These are phyloP conservation scores for Aureobasidium subglaciale DNA, from an alignment of 2,329 filamentous ascomycete genomes.

Conservation along the genomic window DNA sequence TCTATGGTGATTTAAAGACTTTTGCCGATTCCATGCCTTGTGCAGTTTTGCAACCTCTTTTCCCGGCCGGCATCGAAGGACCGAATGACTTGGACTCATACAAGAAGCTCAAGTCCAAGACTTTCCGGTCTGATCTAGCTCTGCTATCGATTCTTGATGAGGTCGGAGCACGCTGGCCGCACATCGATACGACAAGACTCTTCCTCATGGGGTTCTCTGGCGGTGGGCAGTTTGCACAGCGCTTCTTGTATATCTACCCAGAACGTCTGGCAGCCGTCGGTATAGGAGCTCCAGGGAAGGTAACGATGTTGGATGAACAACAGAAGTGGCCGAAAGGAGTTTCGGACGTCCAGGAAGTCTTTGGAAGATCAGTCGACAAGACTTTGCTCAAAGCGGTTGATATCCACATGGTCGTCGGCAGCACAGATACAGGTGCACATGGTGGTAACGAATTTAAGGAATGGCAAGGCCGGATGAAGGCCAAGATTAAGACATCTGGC, in stretches of 20 bases:
- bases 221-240: conserved; percentile 6
- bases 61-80: not conserved
- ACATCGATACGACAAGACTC: not conserved
- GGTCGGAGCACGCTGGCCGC: not conserved
- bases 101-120: conserved; percentile 6
- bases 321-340: conserved; percentile 1
- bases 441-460: not conserved
- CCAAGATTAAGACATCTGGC: not conserved
- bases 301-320: not conserved
- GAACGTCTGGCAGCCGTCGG: not conserved
- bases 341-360: not conserved
- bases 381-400: not conserved
- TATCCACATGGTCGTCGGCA: conserved; percentile 4
- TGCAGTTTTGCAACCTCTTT: conserved; percentile 4
- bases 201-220: conserved; percentile 11
- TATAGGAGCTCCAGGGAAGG: conserved; percentile 6
- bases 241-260: not conserved
- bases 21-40: conserved; percentile 4
- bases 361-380: not conserved
- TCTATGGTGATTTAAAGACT: not conserved
- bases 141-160: conserved; percentile 6
- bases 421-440: not conserved
- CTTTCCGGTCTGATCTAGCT: not conserved
- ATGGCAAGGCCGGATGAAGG: not conserved
- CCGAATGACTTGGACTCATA: conserved; percentile 12